Base-by-base conservation (phyloP, 768 basidiomycete genomes). In the Lentinula edodes region DNA sequence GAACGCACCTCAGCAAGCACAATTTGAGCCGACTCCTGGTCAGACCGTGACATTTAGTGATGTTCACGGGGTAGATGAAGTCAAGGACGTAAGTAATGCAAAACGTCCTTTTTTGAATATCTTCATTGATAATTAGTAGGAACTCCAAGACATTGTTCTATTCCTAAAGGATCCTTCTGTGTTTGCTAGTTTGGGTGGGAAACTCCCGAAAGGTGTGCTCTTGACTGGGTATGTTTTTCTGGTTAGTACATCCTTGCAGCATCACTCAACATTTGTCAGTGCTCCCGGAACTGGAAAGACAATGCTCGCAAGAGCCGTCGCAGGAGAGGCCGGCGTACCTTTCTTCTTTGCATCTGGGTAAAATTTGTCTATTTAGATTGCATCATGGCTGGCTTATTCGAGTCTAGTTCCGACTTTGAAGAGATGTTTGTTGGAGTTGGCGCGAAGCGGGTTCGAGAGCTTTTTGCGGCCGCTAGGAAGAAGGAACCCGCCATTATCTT, bases 341-440 rank as follows among this genome's bases (percentile, higher is more conserved):
- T 99, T 99, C 80, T 88, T 98, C 73, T 97, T 95, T 69, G 94
- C 96, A 39, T 93, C 92, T 38, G 97, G 96, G 87, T 88, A 69
- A 81, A 67, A 52, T 35, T 10, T 50, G 41, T 52, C 5, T 35
- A 34, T 42, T 63, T 28, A 8, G 52, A 54, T 56, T 56, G 50
- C 66, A 53, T 57, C 51, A 59, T 67, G 35, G 64, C 58, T 62
- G 52, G 52, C 48, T 28, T 39, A 41, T 23, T 34, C 36, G 62
- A 62, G 46, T 66, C 10, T 60, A 90, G 89, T 10, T 93, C 93
- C 55, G 95, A 97, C 69, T 98, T 98, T 65, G 96, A 98, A 71
- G 96, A 98, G 73, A 95, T 98, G 88, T 96, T 95, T 70, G 95
- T 96, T 52, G 94, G 94, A 60, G 89, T 93, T 39, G 95, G 95